A percentile compares a stretch with the other conserved stretches of the same genome.
Conservation (phyloP, 306 rosid genomes). For the Cicer cuneatum region DNA sequence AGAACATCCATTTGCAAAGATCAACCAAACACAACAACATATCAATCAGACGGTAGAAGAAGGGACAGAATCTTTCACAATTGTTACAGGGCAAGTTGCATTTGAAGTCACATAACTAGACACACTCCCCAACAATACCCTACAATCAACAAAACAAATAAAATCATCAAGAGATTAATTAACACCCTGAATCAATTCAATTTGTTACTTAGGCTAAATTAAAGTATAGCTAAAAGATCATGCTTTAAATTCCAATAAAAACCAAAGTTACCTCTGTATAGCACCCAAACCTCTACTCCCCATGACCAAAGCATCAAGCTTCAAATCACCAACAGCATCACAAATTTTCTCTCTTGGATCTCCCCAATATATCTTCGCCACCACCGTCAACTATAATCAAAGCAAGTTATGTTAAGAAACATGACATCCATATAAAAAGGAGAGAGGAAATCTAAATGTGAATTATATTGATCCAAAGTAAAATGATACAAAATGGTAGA, state of each 20-base stretch:
- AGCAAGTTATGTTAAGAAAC: neutral
- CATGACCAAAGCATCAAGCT: conserved; percentile 59
- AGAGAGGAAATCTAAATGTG: too few species aligned
- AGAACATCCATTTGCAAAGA: neutral
- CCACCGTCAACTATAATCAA: conserved; percentile 50
- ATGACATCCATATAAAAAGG: too few species aligned
- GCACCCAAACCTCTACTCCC: conserved; percentile 69
- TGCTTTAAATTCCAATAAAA: neutral
- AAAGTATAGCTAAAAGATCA: neutral
- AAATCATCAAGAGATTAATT: conserved; percentile 36
- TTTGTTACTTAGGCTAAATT: too few species aligned
- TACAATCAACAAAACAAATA: conserved; percentile 32
- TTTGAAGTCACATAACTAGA: conserved; percentile 54
- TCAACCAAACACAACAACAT: conserved; percentile 7
- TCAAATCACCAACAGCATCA: conserved; percentile 51
- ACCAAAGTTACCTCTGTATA: conserved; percentile 51
- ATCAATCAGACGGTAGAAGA: conserved; percentile 47
- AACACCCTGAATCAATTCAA: conserved; percentile 18
- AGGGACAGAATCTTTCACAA: conserved; percentile 49
- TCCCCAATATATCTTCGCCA: conserved; percentile 61
- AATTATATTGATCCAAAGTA: too few species aligned
- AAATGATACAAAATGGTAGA: too few species aligned
- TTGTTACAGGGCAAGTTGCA: conserved; percentile 57
- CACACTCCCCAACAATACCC: conserved; percentile 69
- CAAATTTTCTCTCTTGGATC: conserved; percentile 62